phyloP scores from a whole-genome alignment of 352 stramenopile genomes.

The Pythium chondricola region DNA sequence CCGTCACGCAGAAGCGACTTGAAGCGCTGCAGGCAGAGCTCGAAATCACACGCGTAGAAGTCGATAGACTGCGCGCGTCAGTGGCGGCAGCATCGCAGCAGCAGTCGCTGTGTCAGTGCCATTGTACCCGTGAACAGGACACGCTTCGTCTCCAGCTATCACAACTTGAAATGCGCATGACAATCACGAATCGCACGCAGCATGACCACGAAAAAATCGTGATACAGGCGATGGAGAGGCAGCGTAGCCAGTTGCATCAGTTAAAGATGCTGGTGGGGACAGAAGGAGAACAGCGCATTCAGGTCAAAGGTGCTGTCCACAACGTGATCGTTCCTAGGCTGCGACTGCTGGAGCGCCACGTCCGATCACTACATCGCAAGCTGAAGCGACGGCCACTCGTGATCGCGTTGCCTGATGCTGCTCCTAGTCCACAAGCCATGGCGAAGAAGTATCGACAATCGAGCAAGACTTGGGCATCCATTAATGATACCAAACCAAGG shows the following conservation, averaged over 20 bases:
- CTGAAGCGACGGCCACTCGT: no score
- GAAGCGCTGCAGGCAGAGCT: background rate
- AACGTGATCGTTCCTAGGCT: background rate
- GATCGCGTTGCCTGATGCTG: background rate
- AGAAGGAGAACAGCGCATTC: background rate
- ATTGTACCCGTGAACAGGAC: no score
- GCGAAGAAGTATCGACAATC: background rate
- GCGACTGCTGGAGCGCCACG: slow-evolving; percentile 1
- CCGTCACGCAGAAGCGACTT: background rate
- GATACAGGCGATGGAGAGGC: slow-evolving; percentile 11
- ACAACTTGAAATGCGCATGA: background rate
- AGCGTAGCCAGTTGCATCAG: background rate
- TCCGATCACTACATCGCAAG: slow-evolving; percentile 6
- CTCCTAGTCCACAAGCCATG: background rate
- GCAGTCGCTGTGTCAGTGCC: no score
- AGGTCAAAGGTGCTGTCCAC: background rate
- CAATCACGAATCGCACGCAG: background rate
- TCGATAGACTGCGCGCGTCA: background rate
- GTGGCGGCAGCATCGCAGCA: no score
- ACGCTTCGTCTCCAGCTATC: background rate
- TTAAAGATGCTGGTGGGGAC: background rate
- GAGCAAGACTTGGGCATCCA: no score
- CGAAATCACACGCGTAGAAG: background rate
- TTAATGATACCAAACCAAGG: no score
- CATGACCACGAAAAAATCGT: slow-evolving; percentile 13